Evolutionary conservation across 441 rosid genomes (phyloP).

Genomic region (Sinapis alba): DNA sequence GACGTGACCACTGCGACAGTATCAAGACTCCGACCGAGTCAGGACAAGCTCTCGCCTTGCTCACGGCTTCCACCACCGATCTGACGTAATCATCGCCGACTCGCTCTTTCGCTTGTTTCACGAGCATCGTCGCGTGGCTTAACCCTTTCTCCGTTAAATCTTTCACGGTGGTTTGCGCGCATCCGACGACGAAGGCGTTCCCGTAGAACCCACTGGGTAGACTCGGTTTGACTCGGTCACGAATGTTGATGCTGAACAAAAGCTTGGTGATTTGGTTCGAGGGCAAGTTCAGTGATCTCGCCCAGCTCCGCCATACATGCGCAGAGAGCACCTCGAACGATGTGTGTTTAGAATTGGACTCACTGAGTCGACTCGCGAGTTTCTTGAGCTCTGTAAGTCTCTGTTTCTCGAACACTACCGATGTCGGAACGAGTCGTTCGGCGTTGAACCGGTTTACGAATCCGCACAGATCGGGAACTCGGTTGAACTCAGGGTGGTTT

Average conservation of each 20-base stretch:
- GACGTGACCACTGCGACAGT: conserved; percentile 80
- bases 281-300: conserved; percentile 61
- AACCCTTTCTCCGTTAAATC: conserved; percentile 61
- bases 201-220: conserved; percentile 80
- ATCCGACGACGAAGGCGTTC: conserved; percentile 77
- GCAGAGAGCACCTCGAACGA: conserved; percentile 78
- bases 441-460: conserved; percentile 56
- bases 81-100: conserved; percentile 58
- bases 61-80: conserved; percentile 66
- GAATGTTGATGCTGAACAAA: conserved; percentile 64
- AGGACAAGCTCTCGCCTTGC: conserved; percentile 52
- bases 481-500: conserved; percentile 61
- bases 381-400: conserved; percentile 54
- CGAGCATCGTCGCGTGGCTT: conserved; percentile 55
- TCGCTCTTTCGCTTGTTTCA: conserved; percentile 67
- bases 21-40: conserved; percentile 78
- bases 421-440: conserved; percentile 66
- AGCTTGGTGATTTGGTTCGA: conserved; percentile 68
- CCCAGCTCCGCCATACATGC: conserved; percentile 90
- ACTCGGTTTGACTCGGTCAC: conserved; percentile 71
- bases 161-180: conserved; percentile 59
- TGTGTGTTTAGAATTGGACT: conserved; percentile 44
- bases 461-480: conserved; percentile 65
- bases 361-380: conserved; percentile 44
- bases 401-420: conserved; percentile 47